Evolutionary conservation across 371 early-diverging fungal species (phyloP).

Genomic region (Haplosporangium sp.): DNA sequence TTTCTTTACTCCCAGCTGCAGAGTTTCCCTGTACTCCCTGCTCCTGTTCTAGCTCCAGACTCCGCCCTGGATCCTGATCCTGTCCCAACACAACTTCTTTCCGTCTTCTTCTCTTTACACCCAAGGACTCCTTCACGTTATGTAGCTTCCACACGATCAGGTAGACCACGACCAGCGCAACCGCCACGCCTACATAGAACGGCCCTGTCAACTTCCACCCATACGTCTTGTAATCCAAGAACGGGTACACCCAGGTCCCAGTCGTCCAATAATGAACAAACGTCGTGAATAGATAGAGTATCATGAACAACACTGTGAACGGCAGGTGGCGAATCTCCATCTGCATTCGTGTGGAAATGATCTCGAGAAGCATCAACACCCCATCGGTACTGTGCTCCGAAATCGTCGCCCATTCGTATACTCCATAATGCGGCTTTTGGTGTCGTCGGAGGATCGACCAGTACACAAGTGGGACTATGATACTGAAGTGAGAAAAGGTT

Average conservation of each 20-base stretch:
- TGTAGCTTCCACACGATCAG: conserved; percentile 21
- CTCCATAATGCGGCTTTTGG: conserved; percentile 13
- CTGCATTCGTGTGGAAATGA: conserved; percentile 10
- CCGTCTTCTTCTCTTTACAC: not conserved
- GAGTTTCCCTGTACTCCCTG: too few species aligned
- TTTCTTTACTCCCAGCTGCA: too few species aligned
- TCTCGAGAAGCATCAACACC: conserved; percentile 21
- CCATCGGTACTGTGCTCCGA: conserved; percentile 21
- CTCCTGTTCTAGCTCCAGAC: too few species aligned
- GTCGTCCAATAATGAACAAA: conserved; percentile 20
- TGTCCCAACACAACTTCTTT: conserved; percentile 9
- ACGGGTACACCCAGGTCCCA: conserved; percentile 17
- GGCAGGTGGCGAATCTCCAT: conserved; percentile 26
- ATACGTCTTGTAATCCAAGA: conserved; percentile 15
- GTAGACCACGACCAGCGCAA: conserved; percentile 1
- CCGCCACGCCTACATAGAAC: conserved; percentile 7
- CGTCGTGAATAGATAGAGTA: conserved; percentile 9
- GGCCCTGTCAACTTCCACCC: conserved; percentile 8
- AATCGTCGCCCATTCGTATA: conserved; percentile 28
- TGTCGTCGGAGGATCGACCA: conserved; percentile 10
- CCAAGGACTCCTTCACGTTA: conserved; percentile 13
- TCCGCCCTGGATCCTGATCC: not conserved
- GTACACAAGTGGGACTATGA: conserved; percentile 20
- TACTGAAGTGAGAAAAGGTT: not conserved
- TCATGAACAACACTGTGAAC: conserved; percentile 13